Evolutionary conservation across 169 alveolate genomes (phyloP).

Genomic region (Blepharisma undulans): DNA sequence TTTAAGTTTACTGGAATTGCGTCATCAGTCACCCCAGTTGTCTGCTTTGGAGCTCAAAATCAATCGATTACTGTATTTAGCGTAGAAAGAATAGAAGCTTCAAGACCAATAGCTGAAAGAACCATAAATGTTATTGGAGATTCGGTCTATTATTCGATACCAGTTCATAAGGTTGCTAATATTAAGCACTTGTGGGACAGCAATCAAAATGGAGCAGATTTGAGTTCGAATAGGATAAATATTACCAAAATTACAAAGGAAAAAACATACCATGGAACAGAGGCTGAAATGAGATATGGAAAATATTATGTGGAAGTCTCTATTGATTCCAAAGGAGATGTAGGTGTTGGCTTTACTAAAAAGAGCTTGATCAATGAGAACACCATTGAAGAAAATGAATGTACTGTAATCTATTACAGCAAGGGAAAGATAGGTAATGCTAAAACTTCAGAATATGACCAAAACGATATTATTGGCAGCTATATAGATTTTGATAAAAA

Average conservation of each 20-base stretch:
- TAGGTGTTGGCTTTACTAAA: not conserved
- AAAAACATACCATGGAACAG: too few relatives aligned
- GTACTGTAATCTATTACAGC: not conserved
- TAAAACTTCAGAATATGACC: not conserved
- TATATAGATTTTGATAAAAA: not conserved
- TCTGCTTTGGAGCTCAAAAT: conserved; percentile 29
- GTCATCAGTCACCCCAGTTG: not conserved
- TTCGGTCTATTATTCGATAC: not conserved
- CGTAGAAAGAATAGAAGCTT: not conserved
- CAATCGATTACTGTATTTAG: not conserved
- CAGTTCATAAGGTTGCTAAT: not conserved
- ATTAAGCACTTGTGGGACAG: not conserved
- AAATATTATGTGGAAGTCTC: not conserved
- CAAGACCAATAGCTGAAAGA: not conserved
- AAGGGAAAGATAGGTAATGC: not conserved
- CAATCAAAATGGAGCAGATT: not conserved
- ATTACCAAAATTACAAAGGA: not conserved
- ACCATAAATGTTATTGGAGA: not conserved
- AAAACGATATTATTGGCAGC: not conserved
- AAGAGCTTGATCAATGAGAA: not conserved
- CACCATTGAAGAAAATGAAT: not conserved
- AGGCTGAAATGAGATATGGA: not conserved
- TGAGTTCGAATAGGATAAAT: not conserved
- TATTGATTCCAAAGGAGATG: not conserved
- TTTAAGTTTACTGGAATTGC: conserved; percentile 7